Evolutionary conservation across 2,329 filamentous ascomycete species (phyloP).

Genomic region (Hysterium pulicare): DNA sequence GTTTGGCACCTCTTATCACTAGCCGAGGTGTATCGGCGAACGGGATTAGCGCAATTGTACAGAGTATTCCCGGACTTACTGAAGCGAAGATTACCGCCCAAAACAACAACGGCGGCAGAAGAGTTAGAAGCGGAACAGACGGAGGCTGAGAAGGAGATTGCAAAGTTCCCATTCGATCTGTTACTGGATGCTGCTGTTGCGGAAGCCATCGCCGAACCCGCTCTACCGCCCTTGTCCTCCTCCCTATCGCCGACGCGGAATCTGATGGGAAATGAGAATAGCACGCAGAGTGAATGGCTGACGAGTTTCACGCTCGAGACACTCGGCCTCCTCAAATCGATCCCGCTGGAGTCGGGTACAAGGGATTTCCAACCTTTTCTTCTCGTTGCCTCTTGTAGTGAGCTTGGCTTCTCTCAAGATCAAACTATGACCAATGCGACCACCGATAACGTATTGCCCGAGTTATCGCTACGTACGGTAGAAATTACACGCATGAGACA

Average conservation of each 20-base stretch:
- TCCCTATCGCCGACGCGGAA: neutral
- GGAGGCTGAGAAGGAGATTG: too few relatives aligned
- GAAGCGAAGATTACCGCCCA: neutral
- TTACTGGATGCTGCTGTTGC: too few relatives aligned
- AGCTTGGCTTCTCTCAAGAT: neutral
- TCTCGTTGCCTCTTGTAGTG: neutral
- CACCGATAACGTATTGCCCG: neutral
- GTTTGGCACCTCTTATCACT: conserved; percentile 1
- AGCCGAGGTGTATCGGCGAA: conserved; percentile 1
- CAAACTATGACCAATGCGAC: neutral
- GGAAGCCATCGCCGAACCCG: too few relatives aligned
- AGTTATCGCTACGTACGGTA: neutral
- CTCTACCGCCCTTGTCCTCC: too few relatives aligned
- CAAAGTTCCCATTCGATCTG: too few relatives aligned
- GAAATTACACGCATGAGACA: neutral
- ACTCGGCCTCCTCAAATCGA: neutral
- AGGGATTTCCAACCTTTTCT: conserved; percentile 3
- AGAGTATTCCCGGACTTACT: conserved; percentile 1
- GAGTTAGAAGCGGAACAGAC: neutral
- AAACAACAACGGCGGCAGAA: neutral
- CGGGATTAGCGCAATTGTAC: conserved; percentile 1
- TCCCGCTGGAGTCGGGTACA: conserved; percentile 1
- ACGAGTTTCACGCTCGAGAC: conserved; percentile 1
- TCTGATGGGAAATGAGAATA: neutral
- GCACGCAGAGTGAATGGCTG: neutral